Conservation (phyloP, 208 protist species). For the Trypanosoma melophagium region DNA sequence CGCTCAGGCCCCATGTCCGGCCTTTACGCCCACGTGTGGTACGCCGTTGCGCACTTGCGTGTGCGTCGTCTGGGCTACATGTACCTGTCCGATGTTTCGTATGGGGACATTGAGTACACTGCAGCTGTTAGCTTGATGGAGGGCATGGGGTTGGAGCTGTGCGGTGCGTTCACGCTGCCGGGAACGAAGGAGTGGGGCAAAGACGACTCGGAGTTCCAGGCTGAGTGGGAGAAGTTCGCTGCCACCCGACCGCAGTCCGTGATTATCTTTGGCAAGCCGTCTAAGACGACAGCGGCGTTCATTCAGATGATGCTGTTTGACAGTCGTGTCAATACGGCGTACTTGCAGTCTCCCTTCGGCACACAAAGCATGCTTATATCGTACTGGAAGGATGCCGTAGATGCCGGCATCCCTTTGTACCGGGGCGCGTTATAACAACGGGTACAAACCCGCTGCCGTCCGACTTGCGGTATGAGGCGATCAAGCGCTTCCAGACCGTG, state of each 20-base stretch:
- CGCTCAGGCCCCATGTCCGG: conserved; percentile 33
- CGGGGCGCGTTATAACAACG: conserved; percentile 25
- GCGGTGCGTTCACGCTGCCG: conserved; percentile 8
- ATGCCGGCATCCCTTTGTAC: background rate
- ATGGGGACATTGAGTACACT: conserved; percentile 13
- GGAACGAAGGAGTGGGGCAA: background rate
- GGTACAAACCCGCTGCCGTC: conserved; percentile 27
- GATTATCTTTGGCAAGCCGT: conserved; percentile 2
- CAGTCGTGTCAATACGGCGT: conserved; percentile 5
- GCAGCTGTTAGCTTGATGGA: conserved; percentile 8
- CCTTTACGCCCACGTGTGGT: conserved; percentile 31
- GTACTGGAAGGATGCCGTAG: background rate
- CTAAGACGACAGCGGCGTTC: background rate
- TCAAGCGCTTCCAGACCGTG: conserved; percentile 26
- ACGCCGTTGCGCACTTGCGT: conserved; percentile 28
- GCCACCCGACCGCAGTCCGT: conserved; percentile 10
- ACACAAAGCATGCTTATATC: background rate
- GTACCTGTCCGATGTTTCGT: conserved; percentile 16
- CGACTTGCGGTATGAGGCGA: conserved; percentile 16
- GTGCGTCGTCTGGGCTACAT: conserved; percentile 36
- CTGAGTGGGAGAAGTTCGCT: conserved; percentile 8
- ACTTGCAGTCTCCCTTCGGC: conserved; percentile 9
- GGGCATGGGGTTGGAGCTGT: conserved; percentile 9
- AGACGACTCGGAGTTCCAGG: conserved; percentile 6
- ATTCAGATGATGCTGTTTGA: conserved; percentile 18